Percentiles rank a stretch among this genome's conserved stretches.
Conservation (phyloP, 1,139 yeast genomes). For the Magnusiomyces fungicola region DNA sequence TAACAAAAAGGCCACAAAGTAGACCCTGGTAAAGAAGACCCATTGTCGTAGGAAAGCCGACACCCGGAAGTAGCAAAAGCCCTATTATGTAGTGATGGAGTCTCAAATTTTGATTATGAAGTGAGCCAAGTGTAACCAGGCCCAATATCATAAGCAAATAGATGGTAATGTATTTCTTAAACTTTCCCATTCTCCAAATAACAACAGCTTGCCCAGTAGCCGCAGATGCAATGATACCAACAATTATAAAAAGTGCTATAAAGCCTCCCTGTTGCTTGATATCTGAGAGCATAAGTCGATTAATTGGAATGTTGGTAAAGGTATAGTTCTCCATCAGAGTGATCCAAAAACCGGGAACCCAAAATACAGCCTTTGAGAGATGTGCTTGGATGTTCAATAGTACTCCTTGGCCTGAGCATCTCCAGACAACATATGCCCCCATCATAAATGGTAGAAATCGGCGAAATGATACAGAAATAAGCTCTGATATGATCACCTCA, state of each 20-base stretch:
- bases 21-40: slow-evolving; percentile 79
- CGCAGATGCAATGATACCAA: slow-evolving; percentile 41
- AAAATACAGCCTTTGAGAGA: slow-evolving; percentile 49
- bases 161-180: slow-evolving; percentile 47
- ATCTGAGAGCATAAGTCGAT: slow-evolving; percentile 66
- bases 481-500: slow-evolving; percentile 42
- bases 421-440: slow-evolving; percentile 69
- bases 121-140: slow-evolving; percentile 40
- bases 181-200: slow-evolving; percentile 74
- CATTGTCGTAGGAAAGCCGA: slow-evolving; percentile 52
- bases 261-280: slow-evolving; percentile 70
- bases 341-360: slow-evolving; percentile 81
- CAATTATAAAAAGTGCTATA: slow-evolving; percentile 50
- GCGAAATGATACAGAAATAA: slow-evolving; percentile 65
- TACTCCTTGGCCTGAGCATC: slow-evolving; percentile 38
- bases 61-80: slow-evolving; percentile 73
- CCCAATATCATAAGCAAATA: slow-evolving; percentile 45
- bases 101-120: slow-evolving; percentile 70
- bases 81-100: slow-evolving; percentile 89
- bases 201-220: slow-evolving; percentile 68
- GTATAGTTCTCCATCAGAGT: slow-evolving; percentile 83
- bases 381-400: slow-evolving; percentile 27
- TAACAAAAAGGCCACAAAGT: slow-evolving; percentile 66
- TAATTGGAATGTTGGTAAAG: slow-evolving; percentile 82
- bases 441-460: slow-evolving; percentile 71